These are phyloP conservation scores for Tillandsia leiboldiana DNA, from an alignment of 176 grass and related monocot genomes.

Conservation along the genomic window DNA sequence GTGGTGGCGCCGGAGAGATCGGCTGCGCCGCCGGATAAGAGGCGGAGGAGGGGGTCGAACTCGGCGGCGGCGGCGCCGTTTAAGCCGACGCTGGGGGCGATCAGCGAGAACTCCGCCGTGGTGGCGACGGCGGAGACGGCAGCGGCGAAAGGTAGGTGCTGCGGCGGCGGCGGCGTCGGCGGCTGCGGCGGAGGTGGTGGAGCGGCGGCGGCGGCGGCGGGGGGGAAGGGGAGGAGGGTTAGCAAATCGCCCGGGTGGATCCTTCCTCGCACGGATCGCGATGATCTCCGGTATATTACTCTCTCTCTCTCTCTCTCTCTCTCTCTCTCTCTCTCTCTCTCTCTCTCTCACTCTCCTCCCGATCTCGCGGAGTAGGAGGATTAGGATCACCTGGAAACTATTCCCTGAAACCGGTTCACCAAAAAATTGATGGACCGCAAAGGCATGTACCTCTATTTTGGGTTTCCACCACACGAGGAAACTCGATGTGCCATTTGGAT, in stretches of 20 bases:
- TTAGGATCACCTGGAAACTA: too few relatives aligned
- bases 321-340: too few relatives aligned
- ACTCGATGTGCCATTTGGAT: too few relatives aligned
- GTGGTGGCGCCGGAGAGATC: too few relatives aligned
- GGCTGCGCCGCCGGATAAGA: conserved; percentile 24
- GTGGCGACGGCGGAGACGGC: neutral
- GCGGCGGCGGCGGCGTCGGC: neutral
- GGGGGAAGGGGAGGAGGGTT: neutral
- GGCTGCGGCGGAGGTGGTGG: neutral
- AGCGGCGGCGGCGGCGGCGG: conserved; percentile 13
- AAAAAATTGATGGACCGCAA: too few relatives aligned
- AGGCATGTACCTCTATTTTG: too few relatives aligned
- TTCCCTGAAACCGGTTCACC: too few relatives aligned
- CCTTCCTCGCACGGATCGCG: conserved; percentile 23
- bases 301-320: too few relatives aligned
- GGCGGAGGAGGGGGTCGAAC: conserved; percentile 27
- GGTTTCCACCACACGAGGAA: too few relatives aligned
- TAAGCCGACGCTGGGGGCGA: conserved; percentile 55
- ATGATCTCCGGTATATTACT: conserved; percentile 45
- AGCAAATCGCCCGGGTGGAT: conserved; percentile 12
- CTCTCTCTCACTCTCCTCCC: too few relatives aligned
- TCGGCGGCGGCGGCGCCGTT: conserved; percentile 23
- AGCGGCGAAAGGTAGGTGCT: neutral
- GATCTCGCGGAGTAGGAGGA: too few relatives aligned
- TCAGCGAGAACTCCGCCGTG: conserved; percentile 55